Conservation (phyloP, 495 filamentous ascomycete species). For the Aspergillus cristatus region DNA sequence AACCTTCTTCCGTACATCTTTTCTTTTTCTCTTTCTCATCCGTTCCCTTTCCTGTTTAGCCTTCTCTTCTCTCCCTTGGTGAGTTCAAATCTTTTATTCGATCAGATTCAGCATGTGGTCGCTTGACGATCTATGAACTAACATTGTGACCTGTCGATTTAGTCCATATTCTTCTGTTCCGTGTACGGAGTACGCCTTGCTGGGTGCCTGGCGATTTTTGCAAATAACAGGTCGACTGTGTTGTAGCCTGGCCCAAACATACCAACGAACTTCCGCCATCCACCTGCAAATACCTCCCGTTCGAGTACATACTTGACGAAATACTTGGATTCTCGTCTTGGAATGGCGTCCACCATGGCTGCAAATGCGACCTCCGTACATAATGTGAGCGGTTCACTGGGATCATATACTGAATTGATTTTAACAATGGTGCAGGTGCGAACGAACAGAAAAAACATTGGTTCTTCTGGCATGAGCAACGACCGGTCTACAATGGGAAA, state of each 20-base stretch:
- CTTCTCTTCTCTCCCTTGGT: conserved; percentile 20
- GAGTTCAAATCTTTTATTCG: too few relatives aligned
- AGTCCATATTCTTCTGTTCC: conserved; percentile 17
- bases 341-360: conserved; percentile 35
- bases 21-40: neutral
- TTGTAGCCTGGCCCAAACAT: conserved; percentile 1
- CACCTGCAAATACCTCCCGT: conserved; percentile 14
- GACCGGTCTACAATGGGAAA: conserved; percentile 33
- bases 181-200: conserved; percentile 23
- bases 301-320: conserved; percentile 22
- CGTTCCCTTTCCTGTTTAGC: neutral
- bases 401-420: too few relatives aligned
- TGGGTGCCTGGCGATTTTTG: conserved; percentile 25
- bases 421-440: too few relatives aligned
- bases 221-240: conserved; percentile 15
- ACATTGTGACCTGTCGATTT: neutral
- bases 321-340: conserved; percentile 7
- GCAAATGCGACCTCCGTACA: conserved; percentile 30
- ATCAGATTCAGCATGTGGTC: too few relatives aligned
- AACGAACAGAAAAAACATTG: conserved; percentile 32
- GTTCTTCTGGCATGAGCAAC: conserved; percentile 28
- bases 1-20: conserved; percentile 1
- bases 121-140: too few relatives aligned
- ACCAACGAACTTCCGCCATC: conserved; percentile 2
- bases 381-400: conserved; percentile 21